phyloP scores from a whole-genome alignment of 768 basidiomycete genomes.

The Leccinum disarticulatum region DNA sequence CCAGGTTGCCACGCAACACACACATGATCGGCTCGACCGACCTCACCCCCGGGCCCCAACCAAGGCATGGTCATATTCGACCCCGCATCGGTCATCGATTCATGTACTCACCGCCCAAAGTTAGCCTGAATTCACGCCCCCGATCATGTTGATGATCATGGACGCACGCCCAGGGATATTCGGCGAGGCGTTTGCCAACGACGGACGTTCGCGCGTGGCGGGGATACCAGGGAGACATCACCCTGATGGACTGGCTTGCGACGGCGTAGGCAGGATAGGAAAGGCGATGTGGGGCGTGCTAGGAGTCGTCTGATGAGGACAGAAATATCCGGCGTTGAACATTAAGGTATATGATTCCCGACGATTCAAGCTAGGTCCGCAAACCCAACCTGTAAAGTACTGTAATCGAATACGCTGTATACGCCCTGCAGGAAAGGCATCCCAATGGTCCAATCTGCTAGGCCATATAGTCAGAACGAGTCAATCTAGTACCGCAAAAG shows the following conservation, averaged over 20 bases:
- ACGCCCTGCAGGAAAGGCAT: too few relatives aligned
- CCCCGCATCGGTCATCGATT: slow-evolving; percentile 40
- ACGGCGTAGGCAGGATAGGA: slow-evolving; percentile 45
- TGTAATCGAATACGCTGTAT: too few relatives aligned
- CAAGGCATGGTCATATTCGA: slow-evolving; percentile 19
- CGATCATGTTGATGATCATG: slow-evolving; percentile 18
- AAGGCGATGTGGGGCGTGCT: slow-evolving; percentile 2
- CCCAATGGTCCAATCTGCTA: too few relatives aligned
- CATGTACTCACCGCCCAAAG: slow-evolving; percentile 86
- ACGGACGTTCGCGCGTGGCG: slow-evolving; percentile 37
- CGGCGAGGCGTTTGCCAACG: slow-evolving; percentile 36
- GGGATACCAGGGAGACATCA: slow-evolving; percentile 26
- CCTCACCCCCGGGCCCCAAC: too few relatives aligned
- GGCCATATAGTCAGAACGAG: too few relatives aligned
- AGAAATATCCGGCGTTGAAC: background rate
- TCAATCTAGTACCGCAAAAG: too few relatives aligned
- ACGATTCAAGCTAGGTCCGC: too few relatives aligned
- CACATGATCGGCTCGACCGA: too few relatives aligned
- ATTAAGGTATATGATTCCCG: too few relatives aligned
- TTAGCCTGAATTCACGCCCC: slow-evolving; percentile 83
- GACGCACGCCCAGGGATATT: slow-evolving; percentile 52
- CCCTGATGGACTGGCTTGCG: slow-evolving; percentile 36
- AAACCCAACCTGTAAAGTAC: too few relatives aligned
- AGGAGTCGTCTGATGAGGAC: slow-evolving; percentile 1
- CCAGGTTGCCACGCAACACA: too few relatives aligned